These are phyloP conservation scores for Lipomyces oligophaga DNA, from an alignment of 805 yeast genomes.

Conservation along the genomic window DNA sequence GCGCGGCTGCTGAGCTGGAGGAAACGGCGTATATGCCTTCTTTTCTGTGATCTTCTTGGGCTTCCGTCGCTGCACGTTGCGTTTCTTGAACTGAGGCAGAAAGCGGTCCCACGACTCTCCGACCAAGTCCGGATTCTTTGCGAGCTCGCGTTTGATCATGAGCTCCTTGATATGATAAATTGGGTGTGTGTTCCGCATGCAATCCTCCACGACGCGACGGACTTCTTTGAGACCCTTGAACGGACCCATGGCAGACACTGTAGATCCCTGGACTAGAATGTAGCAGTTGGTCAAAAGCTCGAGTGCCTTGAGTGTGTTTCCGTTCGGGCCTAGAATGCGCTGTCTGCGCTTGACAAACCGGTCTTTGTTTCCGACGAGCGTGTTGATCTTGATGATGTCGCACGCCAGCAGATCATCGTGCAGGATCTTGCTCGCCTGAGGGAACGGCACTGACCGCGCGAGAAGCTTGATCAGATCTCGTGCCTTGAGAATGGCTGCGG, in stretches of 20 bases:
- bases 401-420: constrained; percentile 85
- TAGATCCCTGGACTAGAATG: constrained; percentile 93
- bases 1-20: constrained; percentile 95
- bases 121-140: constrained; percentile 92
- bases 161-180: constrained; percentile 94
- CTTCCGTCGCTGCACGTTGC: constrained; percentile 90
- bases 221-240: constrained; percentile 87
- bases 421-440: constrained; percentile 88
- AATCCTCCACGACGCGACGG: constrained; percentile 92
- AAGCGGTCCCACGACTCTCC: constrained; percentile 96
- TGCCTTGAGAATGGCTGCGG: constrained; percentile 88
- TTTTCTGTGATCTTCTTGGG: constrained; percentile 63
- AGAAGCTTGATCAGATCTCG: constrained; percentile 89
- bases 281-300: constrained; percentile 95
- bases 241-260: constrained; percentile 96
- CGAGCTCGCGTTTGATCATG: constrained; percentile 94
- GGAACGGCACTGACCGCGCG: constrained; percentile 95
- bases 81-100: constrained; percentile 93
- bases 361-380: constrained; percentile 82
- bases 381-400: constrained; percentile 93
- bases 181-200: constrained; percentile 97
- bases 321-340: constrained; percentile 92
- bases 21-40: constrained; percentile 96
- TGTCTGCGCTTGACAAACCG: constrained; percentile 94
- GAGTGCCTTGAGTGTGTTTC: constrained; percentile 92